Conservation (phyloP, 768 basidiomycete species). For the Lentinula sp. region DNA sequence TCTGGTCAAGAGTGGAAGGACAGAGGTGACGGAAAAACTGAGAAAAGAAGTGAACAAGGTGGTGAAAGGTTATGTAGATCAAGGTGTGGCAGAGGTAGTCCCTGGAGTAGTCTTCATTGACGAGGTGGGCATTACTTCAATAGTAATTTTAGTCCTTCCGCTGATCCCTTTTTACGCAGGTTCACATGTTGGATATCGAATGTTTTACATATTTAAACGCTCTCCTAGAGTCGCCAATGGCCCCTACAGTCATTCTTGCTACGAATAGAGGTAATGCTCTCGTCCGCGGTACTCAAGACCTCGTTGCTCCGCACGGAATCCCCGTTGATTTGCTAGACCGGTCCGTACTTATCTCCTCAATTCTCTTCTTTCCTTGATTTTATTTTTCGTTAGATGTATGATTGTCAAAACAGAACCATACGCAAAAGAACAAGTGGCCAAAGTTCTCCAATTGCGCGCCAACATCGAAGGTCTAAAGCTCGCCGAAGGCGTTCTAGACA, state of each 20-base stretch:
- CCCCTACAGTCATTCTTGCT: conserved; percentile 94
- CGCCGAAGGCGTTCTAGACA: conserved; percentile 70
- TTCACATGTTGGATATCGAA: conserved; percentile 99
- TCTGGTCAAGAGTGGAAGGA: conserved; percentile 87
- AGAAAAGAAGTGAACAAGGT: conserved; percentile 95
- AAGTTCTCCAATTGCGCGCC: conserved; percentile 82
- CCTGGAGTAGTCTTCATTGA: conserved; percentile 99
- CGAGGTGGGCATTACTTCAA: conserved; percentile 54
- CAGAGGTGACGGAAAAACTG: conserved; percentile 96
- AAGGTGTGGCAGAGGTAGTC: conserved; percentile 96
- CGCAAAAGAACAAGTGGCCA: conserved; percentile 75
- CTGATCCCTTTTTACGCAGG: conserved; percentile 37
- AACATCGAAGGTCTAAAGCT: conserved; percentile 82
- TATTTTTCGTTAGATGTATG: conserved; percentile 55
- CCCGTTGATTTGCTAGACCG: conserved; percentile 93
- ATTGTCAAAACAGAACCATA: conserved; percentile 92
- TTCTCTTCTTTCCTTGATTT: not conserved
- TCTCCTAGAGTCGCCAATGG: conserved; percentile 92
- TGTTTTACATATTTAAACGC: conserved; percentile 99
- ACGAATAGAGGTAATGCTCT: conserved; percentile 92
- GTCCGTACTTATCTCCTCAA: conserved; percentile 30
- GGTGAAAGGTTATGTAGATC: conserved; percentile 95
- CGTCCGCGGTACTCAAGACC: conserved; percentile 90
- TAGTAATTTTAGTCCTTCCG: not conserved
- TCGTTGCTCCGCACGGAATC: conserved; percentile 88